A percentile compares a stretch with the other conserved stretches of the same genome.
phyloP scores from a whole-genome alignment of 202 grass and related monocot species.

The Setaria viridis region DNA sequence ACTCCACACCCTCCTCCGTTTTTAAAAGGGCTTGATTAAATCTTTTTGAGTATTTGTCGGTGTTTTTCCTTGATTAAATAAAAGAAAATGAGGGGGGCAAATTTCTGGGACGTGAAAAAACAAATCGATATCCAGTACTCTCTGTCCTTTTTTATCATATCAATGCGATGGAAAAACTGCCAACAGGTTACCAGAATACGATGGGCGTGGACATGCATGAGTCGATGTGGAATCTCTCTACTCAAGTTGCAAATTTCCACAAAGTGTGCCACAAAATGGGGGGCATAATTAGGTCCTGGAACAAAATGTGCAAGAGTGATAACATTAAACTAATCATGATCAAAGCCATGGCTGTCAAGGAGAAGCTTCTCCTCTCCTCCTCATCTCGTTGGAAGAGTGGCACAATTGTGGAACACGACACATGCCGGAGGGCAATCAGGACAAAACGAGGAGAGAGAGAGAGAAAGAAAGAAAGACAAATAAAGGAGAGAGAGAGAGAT shows the following conservation, averaged over 20 bases:
- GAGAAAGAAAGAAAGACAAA: neutral
- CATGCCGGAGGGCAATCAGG: neutral
- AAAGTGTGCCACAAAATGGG: neutral
- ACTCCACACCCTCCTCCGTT: neutral
- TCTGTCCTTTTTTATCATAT: neutral
- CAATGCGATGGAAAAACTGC: neutral
- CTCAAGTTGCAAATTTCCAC: neutral
- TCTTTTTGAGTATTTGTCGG: neutral
- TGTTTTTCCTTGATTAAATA: neutral
- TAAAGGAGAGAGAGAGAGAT: neutral
- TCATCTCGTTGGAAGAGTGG: slow-evolving; percentile 22
- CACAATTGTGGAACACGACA: slow-evolving; percentile 32
- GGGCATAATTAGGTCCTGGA: neutral
- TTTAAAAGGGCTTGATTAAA: neutral
- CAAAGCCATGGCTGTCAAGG: slow-evolving; percentile 29
- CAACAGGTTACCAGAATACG: neutral
- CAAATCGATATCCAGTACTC: neutral
- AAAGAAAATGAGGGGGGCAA: neutral
- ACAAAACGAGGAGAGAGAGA: neutral
- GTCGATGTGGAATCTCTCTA: neutral
- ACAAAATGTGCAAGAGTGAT: neutral
- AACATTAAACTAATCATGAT: neutral
- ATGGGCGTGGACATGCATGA: neutral
- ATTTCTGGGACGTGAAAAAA: neutral
- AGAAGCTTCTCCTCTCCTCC: slow-evolving; percentile 47